Evolutionary conservation across 495 filamentous ascomycete species (phyloP), one percentile per base, ranked within the genome.

Genomic region (Penicillium soppii): DNA sequence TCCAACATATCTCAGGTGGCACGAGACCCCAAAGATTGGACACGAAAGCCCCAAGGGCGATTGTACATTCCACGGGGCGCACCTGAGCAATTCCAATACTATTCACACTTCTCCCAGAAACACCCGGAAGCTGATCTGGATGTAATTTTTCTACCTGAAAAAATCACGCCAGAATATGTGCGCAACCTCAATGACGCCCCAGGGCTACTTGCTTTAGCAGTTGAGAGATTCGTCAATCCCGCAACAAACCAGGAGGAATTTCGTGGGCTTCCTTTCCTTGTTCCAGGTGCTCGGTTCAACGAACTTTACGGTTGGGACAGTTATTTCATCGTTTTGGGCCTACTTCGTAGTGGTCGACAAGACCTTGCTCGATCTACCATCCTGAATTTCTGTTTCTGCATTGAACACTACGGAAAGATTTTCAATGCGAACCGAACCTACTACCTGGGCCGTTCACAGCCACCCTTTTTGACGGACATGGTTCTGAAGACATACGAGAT

Each of bases 241-340:
- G 62, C 68, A 8, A 89, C 88, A 7, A 82, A 82, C 13, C 71
- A 87, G 61, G 82, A 77, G 47, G 83, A 84, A 2, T 65, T 91
- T 6, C 69, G 72, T 13, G 94, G 95, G 23, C 78, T 92, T 37
- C 94, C 94, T 0, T 98, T 97, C 59, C 90, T 97, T 16, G 94
- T 98, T 17, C 94, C 94, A 0, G 95, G 94, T 32, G 94, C 91
- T 13, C 80, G 94, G 20, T 98, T 98, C 82, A 98, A 97, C 69
- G 94, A 98, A 64, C 67, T 97, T 19, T 98, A 98, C 62, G 90
- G 85, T 44, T 98, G 94, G 94, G 94, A 98, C 66, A 95, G 89
- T 62, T 97, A 95, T 71, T 96, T 98, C 88, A 90, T 89, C 58
- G 90, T 91, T 6, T 74, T 97, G 8, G 91, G 92, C 4, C 77